Evolutionary conservation across 345 rosid genomes (phyloP).

Genomic region (Murraya paniculata): DNA sequence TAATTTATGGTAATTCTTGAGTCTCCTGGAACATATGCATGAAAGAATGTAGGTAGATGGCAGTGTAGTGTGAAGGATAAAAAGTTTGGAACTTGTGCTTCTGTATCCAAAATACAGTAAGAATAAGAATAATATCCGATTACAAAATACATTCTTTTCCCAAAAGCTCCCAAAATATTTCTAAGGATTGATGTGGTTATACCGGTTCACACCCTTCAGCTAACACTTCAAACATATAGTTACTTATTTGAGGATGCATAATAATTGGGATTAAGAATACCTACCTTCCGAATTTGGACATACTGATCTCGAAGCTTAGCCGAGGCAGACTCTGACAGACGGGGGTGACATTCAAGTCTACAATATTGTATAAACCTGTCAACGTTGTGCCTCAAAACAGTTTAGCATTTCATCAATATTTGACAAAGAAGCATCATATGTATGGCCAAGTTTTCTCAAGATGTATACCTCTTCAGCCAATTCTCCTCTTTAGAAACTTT

Average conservation of each 20-base stretch:
- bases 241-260: neutral
- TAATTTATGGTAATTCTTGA: neutral
- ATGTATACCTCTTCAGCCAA: conserved; percentile 81
- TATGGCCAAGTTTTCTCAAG: neutral
- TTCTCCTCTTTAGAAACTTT: conserved; percentile 73
- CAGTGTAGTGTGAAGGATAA: neutral
- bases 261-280: conserved; percentile 27
- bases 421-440: conserved; percentile 4
- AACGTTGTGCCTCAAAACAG: conserved; percentile 18
- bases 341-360: conserved; percentile 77
- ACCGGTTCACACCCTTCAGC: neutral
- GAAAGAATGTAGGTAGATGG: neutral
- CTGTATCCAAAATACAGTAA: neutral
- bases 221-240: neutral
- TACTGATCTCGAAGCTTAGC: conserved; percentile 69
- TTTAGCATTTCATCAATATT: conserved; percentile 15
- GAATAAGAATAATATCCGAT: neutral
- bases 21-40: neutral
- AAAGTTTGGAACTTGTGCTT: neutral
- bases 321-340: conserved; percentile 77
- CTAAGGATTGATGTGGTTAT: neutral
- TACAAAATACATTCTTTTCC: neutral
- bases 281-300: conserved; percentile 91
- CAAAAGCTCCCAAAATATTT: neutral
- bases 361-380: conserved; percentile 83